Conservation (phyloP, 2,329 filamentous ascomycete species). For the Fusarium veterinarium region DNA sequence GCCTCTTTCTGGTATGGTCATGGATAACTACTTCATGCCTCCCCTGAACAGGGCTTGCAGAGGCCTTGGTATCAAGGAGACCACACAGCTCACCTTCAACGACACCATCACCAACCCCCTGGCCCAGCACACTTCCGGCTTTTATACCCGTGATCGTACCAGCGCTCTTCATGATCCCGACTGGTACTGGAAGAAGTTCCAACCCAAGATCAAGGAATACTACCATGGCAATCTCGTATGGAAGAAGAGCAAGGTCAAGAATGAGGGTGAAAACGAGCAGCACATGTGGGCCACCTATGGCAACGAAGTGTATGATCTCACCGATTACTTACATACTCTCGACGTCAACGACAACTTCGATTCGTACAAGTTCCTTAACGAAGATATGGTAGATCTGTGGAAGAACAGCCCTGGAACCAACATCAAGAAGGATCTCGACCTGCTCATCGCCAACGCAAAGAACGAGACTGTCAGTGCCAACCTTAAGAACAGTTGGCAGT, state of each 20-base stretch:
- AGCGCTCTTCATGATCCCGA: constrained; percentile 70
- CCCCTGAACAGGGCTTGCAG: constrained; percentile 81
- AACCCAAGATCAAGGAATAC: constrained; percentile 84
- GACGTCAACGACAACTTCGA: constrained; percentile 65
- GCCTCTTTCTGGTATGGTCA: constrained; percentile 79
- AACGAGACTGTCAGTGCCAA: constrained; percentile 63
- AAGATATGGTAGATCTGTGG: constrained; percentile 73
- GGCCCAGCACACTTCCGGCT: constrained; percentile 79
- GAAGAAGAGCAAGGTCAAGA: constrained; percentile 67
- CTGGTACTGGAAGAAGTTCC: constrained; percentile 83
- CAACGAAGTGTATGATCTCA: constrained; percentile 85
- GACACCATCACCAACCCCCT: constrained; percentile 62
- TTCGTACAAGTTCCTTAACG: constrained; percentile 78
- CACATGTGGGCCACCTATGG: constrained; percentile 86
- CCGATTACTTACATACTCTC: constrained; percentile 87
- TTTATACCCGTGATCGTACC: constrained; percentile 61
- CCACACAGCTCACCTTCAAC: constrained; percentile 71
- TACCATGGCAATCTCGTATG: constrained; percentile 90
- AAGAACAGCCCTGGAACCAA: constrained; percentile 82
- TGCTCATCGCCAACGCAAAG: constrained; percentile 59
- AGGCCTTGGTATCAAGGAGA: constrained; percentile 72
- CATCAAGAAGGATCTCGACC: constrained; percentile 74
- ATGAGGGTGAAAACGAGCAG: constrained; percentile 73
- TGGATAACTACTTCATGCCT: constrained; percentile 87
- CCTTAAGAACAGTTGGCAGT: constrained; percentile 77